A percentile compares a stretch with the other conserved stretches of the same genome.
Evolutionary conservation across 345 rosid genomes (phyloP).

Genomic region (Melastoma malabathricum): DNA sequence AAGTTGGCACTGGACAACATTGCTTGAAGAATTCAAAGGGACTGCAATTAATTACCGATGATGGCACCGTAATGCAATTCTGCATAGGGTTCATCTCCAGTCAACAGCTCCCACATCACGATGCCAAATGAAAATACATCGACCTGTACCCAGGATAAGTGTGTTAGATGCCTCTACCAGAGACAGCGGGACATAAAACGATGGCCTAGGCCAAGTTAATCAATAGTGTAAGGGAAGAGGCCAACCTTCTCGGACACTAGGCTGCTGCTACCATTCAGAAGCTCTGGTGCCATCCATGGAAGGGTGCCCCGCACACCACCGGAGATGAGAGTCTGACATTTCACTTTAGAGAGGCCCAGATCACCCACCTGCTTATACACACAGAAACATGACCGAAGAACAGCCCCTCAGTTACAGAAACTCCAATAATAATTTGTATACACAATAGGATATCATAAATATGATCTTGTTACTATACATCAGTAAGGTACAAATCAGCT

Average conservation of each 20-base stretch:
- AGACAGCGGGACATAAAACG: neutral
- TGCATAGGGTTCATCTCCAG: constrained; percentile 56
- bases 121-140: constrained; percentile 68
- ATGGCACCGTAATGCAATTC: constrained; percentile 47
- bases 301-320: constrained; percentile 64
- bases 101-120: constrained; percentile 55
- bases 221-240: neutral
- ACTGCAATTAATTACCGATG: constrained; percentile 27
- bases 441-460: too few species aligned
- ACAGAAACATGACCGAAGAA: too few species aligned
- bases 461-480: too few species aligned
- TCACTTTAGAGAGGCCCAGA: constrained; percentile 51
- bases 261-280: constrained; percentile 39
- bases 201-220: neutral
- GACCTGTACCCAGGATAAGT: constrained; percentile 18
- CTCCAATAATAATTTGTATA: too few species aligned
- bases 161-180: neutral
- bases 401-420: too few species aligned
- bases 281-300: constrained; percentile 70
- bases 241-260: constrained; percentile 47
- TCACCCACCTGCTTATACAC: constrained; percentile 34
- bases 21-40: neutral
- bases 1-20: neutral
- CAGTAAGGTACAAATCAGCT: too few species aligned
- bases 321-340: constrained; percentile 45